Percentiles rank a stretch among this genome's conserved stretches.
Conservation (phyloP, 2,329 filamentous ascomycete species). For the Stenocarpella maydis region DNA sequence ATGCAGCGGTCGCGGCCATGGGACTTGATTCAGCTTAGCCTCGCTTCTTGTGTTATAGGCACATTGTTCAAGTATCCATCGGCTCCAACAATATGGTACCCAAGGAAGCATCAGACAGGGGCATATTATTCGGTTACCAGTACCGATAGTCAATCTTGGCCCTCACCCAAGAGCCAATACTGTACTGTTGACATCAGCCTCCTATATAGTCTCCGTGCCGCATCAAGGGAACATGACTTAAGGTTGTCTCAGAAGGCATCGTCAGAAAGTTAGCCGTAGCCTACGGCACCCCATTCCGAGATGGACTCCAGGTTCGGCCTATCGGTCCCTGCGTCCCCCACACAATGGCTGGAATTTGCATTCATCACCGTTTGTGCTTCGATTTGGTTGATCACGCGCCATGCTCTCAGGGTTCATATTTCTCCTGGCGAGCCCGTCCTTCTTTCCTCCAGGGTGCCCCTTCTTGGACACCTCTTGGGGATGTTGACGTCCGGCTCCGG, state of each 20-base stretch:
- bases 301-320: neutral
- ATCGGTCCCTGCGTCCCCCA: neutral
- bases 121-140: neutral
- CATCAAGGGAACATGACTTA: neutral
- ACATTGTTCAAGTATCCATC: neutral
- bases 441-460: neutral
- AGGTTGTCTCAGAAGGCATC: neutral
- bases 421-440: constrained; percentile 1
- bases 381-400: neutral
- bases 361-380: neutral
- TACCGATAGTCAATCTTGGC: neutral
- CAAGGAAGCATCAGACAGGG: neutral
- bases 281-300: neutral
- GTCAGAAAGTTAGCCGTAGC: neutral
- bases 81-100: neutral
- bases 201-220: neutral
- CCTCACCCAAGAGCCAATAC: neutral
- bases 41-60: neutral
- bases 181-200: neutral
- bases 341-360: neutral
- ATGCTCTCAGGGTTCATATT: neutral
- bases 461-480: constrained; percentile 4
- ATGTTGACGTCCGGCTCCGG: neutral
- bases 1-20: neutral
- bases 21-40: constrained; percentile 6